These are phyloP conservation scores for Sergeia podlipaevii DNA, from an alignment of 208 protist genomes.

Conservation along the genomic window DNA sequence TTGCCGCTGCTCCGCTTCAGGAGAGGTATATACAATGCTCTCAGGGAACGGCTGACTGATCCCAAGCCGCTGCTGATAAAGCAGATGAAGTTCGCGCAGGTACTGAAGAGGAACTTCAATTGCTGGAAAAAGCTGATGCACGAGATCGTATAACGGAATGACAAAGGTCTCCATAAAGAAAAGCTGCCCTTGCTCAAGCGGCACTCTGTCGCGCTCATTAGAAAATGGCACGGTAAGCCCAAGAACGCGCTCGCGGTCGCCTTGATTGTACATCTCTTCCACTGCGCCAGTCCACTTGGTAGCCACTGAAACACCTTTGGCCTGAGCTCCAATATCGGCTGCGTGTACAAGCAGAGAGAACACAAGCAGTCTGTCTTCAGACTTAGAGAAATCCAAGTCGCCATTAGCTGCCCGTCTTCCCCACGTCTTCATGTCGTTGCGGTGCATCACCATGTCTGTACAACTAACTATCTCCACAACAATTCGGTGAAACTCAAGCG, in stretches of 20 bases:
- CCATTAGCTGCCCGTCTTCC: conserved; percentile 1
- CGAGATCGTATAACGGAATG: conserved; percentile 58
- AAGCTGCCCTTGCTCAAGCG: conserved; percentile 42
- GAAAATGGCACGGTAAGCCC: no score
- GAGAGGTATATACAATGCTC: conserved; percentile 2
- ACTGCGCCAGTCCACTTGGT: conserved; percentile 69
- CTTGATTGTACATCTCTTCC: conserved; percentile 76
- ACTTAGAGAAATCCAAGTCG: conserved; percentile 26
- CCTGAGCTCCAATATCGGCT: conserved; percentile 68
- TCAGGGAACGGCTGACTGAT: conserved; percentile 21
- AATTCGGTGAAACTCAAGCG: conserved; percentile 56
- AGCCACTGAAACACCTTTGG: conserved; percentile 50
- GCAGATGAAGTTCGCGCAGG: conserved; percentile 35
- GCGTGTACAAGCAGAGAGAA: conserved; percentile 67
- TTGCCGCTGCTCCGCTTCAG: background rate
- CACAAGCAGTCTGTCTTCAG: conserved; percentile 45
- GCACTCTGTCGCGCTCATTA: no score
- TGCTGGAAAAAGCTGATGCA: conserved; percentile 58
- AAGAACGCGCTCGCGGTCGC: conserved; percentile 49
- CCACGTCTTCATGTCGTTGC: conserved; percentile 17
- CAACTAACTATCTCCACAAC: conserved; percentile 38
- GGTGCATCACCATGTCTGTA: conserved; percentile 72
- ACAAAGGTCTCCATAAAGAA: conserved; percentile 75
- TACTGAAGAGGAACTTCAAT: conserved; percentile 42
- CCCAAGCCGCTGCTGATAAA: conserved; percentile 30